A percentile compares a stretch with the other conserved stretches of the same genome.
phyloP scores from a whole-genome alignment of 2,329 filamentous ascomycete genomes.

The Westerdykella sp. region DNA sequence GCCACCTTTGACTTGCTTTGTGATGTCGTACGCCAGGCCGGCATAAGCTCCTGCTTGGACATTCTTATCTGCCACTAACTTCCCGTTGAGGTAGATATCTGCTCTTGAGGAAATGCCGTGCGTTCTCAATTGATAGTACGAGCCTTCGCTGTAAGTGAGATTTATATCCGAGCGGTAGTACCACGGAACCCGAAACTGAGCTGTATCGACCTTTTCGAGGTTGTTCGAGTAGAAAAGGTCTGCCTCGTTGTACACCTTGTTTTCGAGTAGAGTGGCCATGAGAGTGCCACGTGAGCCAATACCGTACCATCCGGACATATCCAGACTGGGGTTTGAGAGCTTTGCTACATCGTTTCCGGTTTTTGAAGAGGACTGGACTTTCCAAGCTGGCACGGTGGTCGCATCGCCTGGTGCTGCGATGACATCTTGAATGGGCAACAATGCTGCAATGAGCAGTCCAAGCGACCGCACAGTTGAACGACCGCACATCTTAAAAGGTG shows the following conservation, averaged over 20 bases:
- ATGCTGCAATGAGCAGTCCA: conserved; percentile 3
- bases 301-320: conserved; percentile 50
- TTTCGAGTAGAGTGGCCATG: conserved; percentile 52
- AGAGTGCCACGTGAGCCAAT: conserved; percentile 49
- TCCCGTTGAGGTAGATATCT: conserved; percentile 56
- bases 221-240: conserved; percentile 53
- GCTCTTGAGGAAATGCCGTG: conserved; percentile 56
- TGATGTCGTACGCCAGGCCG: conserved; percentile 53
- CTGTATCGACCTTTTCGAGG: conserved; percentile 41
- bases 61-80: conserved; percentile 44
- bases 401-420: conserved; percentile 4
- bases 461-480: too few relatives aligned
- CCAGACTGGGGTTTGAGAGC: conserved; percentile 19
- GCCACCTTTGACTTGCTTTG: conserved; percentile 33
- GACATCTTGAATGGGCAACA: conserved; percentile 1
- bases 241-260: conserved; percentile 47
- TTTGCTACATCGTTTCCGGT: conserved; percentile 7
- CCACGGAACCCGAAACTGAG: conserved; percentile 52
- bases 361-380: conserved; percentile 13
- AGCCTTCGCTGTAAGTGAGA: conserved; percentile 25
- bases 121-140: conserved; percentile 51
- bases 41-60: conserved; percentile 53
- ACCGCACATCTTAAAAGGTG: too few relatives aligned
- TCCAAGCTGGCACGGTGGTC: conserved; percentile 16
- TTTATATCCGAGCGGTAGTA: conserved; percentile 52